Percentiles rank a stretch among this genome's conserved stretches.
These are phyloP conservation scores for Plasmodium malariae DNA, from an alignment of 169 alveolate species.

Conservation along the genomic window DNA sequence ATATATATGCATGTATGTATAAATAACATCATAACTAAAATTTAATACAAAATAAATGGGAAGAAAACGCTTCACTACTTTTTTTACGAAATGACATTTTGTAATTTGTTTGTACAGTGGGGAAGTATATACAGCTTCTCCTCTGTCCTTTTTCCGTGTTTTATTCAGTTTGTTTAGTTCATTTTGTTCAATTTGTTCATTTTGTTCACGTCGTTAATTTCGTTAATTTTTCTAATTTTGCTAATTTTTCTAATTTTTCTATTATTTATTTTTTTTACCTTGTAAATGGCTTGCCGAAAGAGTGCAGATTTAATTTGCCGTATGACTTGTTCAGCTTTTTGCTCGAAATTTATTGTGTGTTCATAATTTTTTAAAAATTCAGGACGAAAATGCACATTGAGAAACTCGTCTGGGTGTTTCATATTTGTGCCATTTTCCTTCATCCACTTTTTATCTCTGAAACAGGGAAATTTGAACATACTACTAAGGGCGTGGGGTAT, in stretches of 20 bases:
- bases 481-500: neutral
- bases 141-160: too few relatives aligned
- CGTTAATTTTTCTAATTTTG: too few relatives aligned
- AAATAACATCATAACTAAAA: too few relatives aligned
- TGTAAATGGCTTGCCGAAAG: constrained; percentile 69
- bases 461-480: constrained; percentile 71
- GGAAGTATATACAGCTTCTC: too few relatives aligned
- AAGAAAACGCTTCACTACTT: too few relatives aligned
- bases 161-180: too few relatives aligned
- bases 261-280: constrained; percentile 21
- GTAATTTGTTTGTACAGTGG: too few relatives aligned
- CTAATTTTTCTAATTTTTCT: neutral
- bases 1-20: too few relatives aligned
- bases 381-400: constrained; percentile 72
- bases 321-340: constrained; percentile 37
- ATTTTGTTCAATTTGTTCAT: too few relatives aligned
- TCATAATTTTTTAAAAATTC: constrained; percentile 63
- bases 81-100: too few relatives aligned
- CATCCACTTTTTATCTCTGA: constrained; percentile 73
- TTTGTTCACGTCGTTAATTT: too few relatives aligned
- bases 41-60: too few relatives aligned
- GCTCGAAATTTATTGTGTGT: constrained; percentile 39
- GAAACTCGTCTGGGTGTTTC: constrained; percentile 51
- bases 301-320: constrained; percentile 53
- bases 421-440: constrained; percentile 63